These are phyloP conservation scores for Fagopyrum esculentum DNA, from an alignment of 148 eudicot species.

Conservation along the genomic window DNA sequence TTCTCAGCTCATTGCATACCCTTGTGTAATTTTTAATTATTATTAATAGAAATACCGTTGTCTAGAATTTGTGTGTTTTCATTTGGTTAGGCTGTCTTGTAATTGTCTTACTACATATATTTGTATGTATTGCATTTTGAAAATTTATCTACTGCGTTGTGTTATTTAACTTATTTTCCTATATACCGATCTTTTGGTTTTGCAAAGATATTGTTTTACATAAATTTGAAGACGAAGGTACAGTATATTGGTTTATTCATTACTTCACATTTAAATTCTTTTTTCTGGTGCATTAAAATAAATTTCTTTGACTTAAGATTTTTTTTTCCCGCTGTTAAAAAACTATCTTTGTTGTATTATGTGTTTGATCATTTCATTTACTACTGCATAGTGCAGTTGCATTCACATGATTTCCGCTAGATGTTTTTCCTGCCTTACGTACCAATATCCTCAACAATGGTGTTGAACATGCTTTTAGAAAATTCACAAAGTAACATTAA, in stretches of 20 bases:
- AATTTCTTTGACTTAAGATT: background rate
- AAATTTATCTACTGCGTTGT: background rate
- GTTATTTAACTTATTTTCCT: background rate
- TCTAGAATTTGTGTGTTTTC: background rate
- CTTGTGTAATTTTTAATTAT: background rate
- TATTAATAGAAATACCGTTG: background rate
- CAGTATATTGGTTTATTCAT: background rate
- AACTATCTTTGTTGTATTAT: background rate
- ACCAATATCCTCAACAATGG: too few relatives aligned
- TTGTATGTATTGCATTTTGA: background rate
- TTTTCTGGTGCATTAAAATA: background rate
- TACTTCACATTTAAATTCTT: background rate
- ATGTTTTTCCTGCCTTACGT: background rate
- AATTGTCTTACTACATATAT: background rate
- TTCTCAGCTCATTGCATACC: background rate
- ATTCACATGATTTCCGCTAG: background rate
- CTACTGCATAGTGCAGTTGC: background rate
- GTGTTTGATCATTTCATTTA: background rate
- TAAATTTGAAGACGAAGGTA: conserved; percentile 90
- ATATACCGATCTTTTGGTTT: background rate
- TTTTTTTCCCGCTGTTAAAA: background rate
- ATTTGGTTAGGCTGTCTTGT: background rate
- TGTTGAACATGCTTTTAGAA: too few relatives aligned
- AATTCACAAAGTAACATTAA: too few relatives aligned
- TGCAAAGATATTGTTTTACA: background rate